Conservation (phyloP, 2,329 filamentous ascomycete species). For the Botrytis squamosa region DNA sequence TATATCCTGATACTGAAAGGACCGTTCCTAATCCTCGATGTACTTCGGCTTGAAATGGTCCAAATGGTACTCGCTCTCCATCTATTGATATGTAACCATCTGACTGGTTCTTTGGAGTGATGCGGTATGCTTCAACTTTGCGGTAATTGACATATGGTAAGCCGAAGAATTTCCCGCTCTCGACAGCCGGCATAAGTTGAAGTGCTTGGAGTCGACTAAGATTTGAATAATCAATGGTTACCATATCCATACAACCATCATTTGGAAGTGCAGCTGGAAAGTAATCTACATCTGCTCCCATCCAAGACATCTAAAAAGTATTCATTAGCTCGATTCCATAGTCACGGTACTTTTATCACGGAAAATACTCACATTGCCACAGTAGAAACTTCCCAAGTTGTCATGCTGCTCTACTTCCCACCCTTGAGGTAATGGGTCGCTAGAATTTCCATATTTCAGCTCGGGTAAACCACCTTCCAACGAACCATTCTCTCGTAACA, state of each 20-base stretch:
- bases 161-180: conserved; percentile 73
- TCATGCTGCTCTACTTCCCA: conserved; percentile 73
- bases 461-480: conserved; percentile 57
- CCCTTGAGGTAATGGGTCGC: conserved; percentile 67
- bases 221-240: conserved; percentile 69
- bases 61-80: conserved; percentile 80
- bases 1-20: conserved; percentile 16
- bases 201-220: conserved; percentile 64
- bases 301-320: conserved; percentile 68
- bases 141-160: conserved; percentile 71
- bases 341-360: neutral
- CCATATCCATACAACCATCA: conserved; percentile 80
- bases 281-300: conserved; percentile 81
- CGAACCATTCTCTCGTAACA: conserved; percentile 20
- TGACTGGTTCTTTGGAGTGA: conserved; percentile 67
- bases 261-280: conserved; percentile 77
- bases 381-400: conserved; percentile 85
- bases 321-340: neutral
- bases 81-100: conserved; percentile 88
- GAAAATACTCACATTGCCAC: conserved; percentile 68
- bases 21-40: conserved; percentile 77
- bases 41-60: conserved; percentile 84
- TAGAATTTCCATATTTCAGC: conserved; percentile 73
- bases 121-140: conserved; percentile 78
- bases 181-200: conserved; percentile 66